phyloP scores from a whole-genome alignment of 495 filamentous ascomycete genomes.

The Articulospora tetracladia region DNA sequence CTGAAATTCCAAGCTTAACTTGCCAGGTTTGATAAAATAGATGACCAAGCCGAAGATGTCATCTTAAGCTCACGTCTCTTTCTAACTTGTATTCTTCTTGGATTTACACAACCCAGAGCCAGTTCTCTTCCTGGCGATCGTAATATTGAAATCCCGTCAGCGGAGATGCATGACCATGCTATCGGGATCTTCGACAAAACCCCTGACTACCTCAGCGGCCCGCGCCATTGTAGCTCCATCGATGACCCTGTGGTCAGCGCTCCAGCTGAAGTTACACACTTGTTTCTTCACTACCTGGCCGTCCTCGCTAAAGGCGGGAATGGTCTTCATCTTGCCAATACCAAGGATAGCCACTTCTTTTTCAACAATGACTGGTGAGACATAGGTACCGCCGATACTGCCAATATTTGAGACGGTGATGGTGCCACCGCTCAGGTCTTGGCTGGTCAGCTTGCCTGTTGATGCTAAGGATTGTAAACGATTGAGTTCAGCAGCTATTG shows the following conservation, averaged over 20 bases:
- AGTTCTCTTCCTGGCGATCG: too few species aligned
- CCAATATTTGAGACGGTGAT: constrained; percentile 97
- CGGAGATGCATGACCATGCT: constrained; percentile 68
- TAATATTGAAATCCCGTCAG: constrained; percentile 6
- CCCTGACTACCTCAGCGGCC: constrained; percentile 74
- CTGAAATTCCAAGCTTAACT: too few species aligned
- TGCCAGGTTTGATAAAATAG: too few species aligned
- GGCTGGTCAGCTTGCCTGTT: constrained; percentile 66
- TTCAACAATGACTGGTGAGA: constrained; percentile 84
- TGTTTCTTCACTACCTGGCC: constrained; percentile 57
- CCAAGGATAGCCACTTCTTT: constrained; percentile 91
- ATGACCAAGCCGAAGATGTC: too few species aligned
- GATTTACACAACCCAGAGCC: too few species aligned
- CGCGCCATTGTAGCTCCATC: constrained; percentile 93
- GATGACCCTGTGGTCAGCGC: constrained; percentile 90
- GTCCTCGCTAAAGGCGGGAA: constrained; percentile 61
- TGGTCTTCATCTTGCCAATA: constrained; percentile 69
- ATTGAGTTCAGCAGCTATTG: constrained; percentile 71
- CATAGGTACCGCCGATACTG: constrained; percentile 90
- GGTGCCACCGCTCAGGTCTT: constrained; percentile 81
- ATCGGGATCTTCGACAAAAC: constrained; percentile 78
- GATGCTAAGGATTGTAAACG: constrained; percentile 69
- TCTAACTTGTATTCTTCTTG: too few species aligned
- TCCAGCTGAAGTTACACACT: constrained; percentile 89
- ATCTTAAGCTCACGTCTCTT: too few species aligned